phyloP scores from a whole-genome alignment of 352 stramenopile species.

The Phytopythium litorale region DNA sequence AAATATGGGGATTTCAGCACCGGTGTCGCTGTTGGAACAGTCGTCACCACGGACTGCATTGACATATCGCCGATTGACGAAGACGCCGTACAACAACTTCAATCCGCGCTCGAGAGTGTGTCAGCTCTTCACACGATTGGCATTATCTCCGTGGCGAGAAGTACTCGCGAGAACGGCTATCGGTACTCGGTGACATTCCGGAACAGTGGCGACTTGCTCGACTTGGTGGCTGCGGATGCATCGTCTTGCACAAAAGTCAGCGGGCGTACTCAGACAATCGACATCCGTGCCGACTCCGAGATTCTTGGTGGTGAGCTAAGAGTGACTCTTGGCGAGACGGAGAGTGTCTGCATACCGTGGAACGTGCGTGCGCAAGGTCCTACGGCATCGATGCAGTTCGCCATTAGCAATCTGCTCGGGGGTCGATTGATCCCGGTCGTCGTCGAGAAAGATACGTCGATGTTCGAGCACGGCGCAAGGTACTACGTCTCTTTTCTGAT shows the following conservation, averaged over 20 bases:
- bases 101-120: slow-evolving; percentile 31
- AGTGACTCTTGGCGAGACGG: slow-evolving; percentile 30
- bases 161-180: slow-evolving; percentile 33
- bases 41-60: slow-evolving; percentile 49
- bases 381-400: slow-evolving; percentile 29
- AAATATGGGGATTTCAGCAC: slow-evolving; percentile 53
- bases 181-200: slow-evolving; percentile 49
- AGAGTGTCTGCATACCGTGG: slow-evolving; percentile 40
- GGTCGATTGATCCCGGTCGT: slow-evolving; percentile 35
- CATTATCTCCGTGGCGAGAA: slow-evolving; percentile 26
- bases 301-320: slow-evolving; percentile 48
- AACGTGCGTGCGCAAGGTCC: slow-evolving; percentile 32
- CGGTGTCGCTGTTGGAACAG: slow-evolving; percentile 17
- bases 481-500: slow-evolving; percentile 52
- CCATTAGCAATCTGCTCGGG: slow-evolving; percentile 30
- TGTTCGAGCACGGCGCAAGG: slow-evolving; percentile 25
- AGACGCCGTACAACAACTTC: slow-evolving; percentile 41
- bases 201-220: slow-evolving; percentile 45
- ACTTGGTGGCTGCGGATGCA: slow-evolving; percentile 38
- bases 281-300: slow-evolving; percentile 30
- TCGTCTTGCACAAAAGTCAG: slow-evolving; percentile 28
- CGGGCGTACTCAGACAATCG: slow-evolving; percentile 60
- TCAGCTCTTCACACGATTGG: slow-evolving; percentile 53
- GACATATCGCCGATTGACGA: slow-evolving; percentile 31
- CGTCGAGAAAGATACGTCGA: slow-evolving; percentile 40